Percentiles rank a stretch among this genome's conserved stretches.
Evolutionary conservation across 1,139 yeast genomes (phyloP).

Genomic region (Pichia sp.): DNA sequence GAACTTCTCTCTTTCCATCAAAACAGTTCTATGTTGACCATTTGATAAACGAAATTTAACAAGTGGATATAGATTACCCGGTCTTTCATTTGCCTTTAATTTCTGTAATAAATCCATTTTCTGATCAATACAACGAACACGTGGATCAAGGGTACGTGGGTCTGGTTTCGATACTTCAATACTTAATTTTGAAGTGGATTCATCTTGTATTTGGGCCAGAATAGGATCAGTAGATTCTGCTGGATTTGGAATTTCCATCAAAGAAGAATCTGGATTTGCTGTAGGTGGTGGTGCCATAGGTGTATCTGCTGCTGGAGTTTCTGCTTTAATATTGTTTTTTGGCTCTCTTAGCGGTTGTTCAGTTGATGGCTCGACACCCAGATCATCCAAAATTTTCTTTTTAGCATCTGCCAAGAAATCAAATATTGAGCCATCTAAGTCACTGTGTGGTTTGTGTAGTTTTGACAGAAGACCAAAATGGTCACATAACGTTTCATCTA

Average conservation of each 20-base stretch:
- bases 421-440: slow-evolving; percentile 14
- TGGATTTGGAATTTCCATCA: neutral
- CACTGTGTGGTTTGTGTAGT: neutral
- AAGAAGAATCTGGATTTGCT: neutral
- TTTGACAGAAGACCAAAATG: neutral
- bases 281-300: too few species aligned
- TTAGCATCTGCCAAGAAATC: slow-evolving; percentile 14
- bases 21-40: slow-evolving; percentile 67
- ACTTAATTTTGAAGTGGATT: slow-evolving; percentile 2
- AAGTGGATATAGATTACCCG: slow-evolving; percentile 55
- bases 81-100: slow-evolving; percentile 32
- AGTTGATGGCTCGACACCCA: too few species aligned
- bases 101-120: slow-evolving; percentile 35
- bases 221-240: neutral
- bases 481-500: neutral
- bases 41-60: slow-evolving; percentile 74
- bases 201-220: too few species aligned
- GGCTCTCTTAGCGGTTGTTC: too few species aligned
- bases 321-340: too few species aligned
- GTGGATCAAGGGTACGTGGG: slow-evolving; percentile 3
- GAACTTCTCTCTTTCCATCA: slow-evolving; percentile 77
- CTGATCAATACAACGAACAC: slow-evolving; percentile 34
- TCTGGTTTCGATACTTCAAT: too few species aligned
- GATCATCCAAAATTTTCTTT: neutral
- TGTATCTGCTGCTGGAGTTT: too few species aligned